phyloP scores from a whole-genome alignment of 78 protist species.

The Andalucia godoyi region DNA sequence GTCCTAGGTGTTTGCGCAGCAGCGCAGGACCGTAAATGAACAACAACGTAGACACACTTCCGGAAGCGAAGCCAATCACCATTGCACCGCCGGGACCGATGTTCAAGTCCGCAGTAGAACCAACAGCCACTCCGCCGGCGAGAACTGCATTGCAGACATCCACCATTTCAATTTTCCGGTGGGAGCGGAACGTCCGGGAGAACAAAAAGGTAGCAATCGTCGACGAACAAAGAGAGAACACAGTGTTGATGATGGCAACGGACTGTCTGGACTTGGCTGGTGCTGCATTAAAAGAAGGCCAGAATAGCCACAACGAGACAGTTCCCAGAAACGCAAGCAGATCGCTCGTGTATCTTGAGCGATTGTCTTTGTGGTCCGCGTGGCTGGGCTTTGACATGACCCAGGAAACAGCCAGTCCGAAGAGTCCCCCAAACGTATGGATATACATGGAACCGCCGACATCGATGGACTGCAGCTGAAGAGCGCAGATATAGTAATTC shows the following conservation, averaged over 20 bases:
- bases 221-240: background rate
- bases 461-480: conserved; percentile 33
- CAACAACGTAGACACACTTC: conserved; percentile 30
- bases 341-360: conserved; percentile 23
- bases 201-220: background rate
- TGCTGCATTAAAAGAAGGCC: conserved; percentile 90
- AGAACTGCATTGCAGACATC: conserved; percentile 81
- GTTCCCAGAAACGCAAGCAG: conserved; percentile 81
- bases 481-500: conserved; percentile 38
- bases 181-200: background rate
- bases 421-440: conserved; percentile 83
- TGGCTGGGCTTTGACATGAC: no score
- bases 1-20: conserved; percentile 25
- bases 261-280: conserved; percentile 27
- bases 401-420: no score
- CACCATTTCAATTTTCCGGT: conserved; percentile 41
- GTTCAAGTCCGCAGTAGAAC: conserved; percentile 49
- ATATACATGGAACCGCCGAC: conserved; percentile 87
- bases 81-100: conserved; percentile 45
- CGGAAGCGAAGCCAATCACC: conserved; percentile 58
- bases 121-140: conserved; percentile 89
- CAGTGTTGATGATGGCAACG: background rate
- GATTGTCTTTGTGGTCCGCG: no score
- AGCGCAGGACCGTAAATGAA: conserved; percentile 54
- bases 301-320: conserved; percentile 68